These are phyloP conservation scores for Puccinia hordei DNA, from an alignment of 1,284 basidiomycete genomes.

Conservation along the genomic window DNA sequence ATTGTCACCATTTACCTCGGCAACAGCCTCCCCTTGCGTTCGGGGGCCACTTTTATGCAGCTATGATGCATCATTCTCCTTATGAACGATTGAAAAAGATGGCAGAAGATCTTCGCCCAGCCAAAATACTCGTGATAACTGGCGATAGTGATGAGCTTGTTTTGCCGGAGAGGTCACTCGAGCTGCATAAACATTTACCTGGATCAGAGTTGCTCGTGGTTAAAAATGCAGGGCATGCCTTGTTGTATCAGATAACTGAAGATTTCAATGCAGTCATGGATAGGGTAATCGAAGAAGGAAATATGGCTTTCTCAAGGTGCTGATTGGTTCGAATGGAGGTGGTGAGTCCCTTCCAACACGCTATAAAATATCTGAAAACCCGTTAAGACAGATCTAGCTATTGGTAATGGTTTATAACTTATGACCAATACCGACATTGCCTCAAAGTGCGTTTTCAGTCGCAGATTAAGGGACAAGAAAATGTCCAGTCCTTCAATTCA, in stretches of 20 bases:
- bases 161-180: not conserved
- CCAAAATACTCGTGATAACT: constrained; percentile 26
- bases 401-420: no score
- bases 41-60: constrained; percentile 5
- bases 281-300: constrained; percentile 26
- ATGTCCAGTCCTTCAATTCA: no score
- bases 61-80: constrained; percentile 17
- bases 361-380: no score
- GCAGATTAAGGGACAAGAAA: no score
- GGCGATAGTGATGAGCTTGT: constrained; percentile 31
- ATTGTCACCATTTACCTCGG: constrained; percentile 11
- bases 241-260: constrained; percentile 6
- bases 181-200: constrained; percentile 17
- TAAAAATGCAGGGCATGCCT: constrained; percentile 30
- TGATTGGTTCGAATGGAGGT: not conserved
- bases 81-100: constrained; percentile 4
- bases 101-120: not conserved
- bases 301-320: not conserved
- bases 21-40: not conserved
- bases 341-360: not conserved
- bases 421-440: no score
- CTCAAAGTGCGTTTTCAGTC: no score
- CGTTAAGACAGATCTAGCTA: no score
- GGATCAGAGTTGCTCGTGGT: constrained; percentile 33
- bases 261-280: constrained; percentile 19